Evolutionary conservation across 2,329 filamentous ascomycete species (phyloP).

Genomic region (Mycosphaerella sp.): DNA sequence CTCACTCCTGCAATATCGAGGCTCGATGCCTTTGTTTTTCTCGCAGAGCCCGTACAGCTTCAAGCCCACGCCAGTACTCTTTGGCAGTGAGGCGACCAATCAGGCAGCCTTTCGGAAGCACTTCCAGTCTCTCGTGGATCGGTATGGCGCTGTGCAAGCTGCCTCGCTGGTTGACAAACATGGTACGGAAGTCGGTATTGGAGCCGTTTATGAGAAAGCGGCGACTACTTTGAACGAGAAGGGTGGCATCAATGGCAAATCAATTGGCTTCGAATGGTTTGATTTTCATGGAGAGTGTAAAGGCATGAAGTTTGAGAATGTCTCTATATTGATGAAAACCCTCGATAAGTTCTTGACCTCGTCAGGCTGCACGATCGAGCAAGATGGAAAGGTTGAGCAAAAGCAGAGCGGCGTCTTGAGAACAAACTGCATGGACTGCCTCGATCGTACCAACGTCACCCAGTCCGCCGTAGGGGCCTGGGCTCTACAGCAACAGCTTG

Average conservation of each 20-base stretch:
- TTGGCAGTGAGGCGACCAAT: conserved; percentile 75
- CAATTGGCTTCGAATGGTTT: conserved; percentile 83
- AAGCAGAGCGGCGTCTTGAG: conserved; percentile 71
- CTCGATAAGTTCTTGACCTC: conserved; percentile 62
- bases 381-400: conserved; percentile 38
- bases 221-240: conserved; percentile 61
- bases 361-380: conserved; percentile 63
- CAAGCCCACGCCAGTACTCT: conserved; percentile 75
- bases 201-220: conserved; percentile 67
- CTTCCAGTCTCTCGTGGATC: conserved; percentile 60
- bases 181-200: conserved; percentile 72
- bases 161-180: conserved; percentile 86
- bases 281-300: conserved; percentile 90
- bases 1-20: conserved; percentile 81
- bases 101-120: conserved; percentile 71
- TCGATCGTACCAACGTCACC: conserved; percentile 93
- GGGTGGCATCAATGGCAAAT: conserved; percentile 46
- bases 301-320: conserved; percentile 97
- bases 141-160: conserved; percentile 71
- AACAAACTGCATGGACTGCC: conserved; percentile 98
- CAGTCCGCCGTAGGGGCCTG: conserved; percentile 85
- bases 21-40: conserved; percentile 91
- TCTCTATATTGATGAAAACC: conserved; percentile 67
- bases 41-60: conserved; percentile 91
- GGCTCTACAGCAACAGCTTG: conserved; percentile 74